Conservation (phyloP, 495 filamentous ascomycete species). For the Neurospora pannonica region DNA sequence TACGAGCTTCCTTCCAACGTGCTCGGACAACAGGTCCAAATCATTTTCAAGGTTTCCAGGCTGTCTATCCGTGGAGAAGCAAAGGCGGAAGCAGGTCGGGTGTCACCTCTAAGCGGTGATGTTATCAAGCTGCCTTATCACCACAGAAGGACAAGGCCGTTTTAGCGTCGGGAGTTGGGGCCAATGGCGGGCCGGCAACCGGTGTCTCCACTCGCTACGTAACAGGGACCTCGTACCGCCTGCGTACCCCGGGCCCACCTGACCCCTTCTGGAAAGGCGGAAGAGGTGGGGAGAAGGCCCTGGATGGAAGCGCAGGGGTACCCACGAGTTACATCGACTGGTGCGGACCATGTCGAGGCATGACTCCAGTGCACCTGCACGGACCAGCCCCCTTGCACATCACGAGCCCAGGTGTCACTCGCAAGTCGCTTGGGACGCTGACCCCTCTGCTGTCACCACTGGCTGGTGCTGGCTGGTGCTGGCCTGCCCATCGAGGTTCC, state of each 20-base stretch:
- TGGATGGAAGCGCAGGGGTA: constrained; percentile 3
- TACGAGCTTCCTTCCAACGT: neutral
- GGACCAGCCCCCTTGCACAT: constrained; percentile 9
- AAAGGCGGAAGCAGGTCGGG: neutral
- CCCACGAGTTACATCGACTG: constrained; percentile 5
- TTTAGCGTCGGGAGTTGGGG: constrained; percentile 8
- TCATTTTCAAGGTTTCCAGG: neutral
- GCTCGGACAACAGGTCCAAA: neutral
- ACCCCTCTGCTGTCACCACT: neutral
- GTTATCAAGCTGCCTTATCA: constrained; percentile 25
- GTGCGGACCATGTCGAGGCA: neutral
- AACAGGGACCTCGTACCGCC: constrained; percentile 6
- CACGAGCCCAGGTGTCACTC: constrained; percentile 18
- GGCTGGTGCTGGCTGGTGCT: neutral
- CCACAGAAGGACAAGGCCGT: constrained; percentile 11
- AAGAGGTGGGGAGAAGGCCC: neutral
- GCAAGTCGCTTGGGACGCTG: neutral
- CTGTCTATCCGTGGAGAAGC: neutral
- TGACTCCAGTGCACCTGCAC: neutral
- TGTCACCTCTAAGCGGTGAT: constrained; percentile 6
- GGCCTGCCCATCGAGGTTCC: neutral
- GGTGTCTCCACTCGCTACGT: neutral
- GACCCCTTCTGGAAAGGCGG: neutral
- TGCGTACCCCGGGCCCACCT: constrained; percentile 3
- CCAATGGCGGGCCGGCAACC: constrained; percentile 1